Evolutionary conservation across 2,329 filamentous ascomycete genomes (phyloP), one percentile per base, ranked within the genome.

Genomic region (Microascus cirrosus): DNA sequence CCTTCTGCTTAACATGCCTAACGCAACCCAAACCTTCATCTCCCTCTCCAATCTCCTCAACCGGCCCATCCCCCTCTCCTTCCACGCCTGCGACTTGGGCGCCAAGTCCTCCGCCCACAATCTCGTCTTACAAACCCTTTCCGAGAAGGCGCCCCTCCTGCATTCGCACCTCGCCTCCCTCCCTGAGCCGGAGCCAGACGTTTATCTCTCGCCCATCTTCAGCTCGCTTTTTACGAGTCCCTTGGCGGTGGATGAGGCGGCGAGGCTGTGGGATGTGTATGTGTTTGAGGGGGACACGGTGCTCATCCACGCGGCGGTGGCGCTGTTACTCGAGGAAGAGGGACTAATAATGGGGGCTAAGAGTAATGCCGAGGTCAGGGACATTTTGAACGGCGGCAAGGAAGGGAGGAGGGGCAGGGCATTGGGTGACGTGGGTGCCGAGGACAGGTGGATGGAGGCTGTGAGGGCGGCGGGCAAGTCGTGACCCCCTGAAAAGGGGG

Each of bases 231-330:
- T 90, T 67, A 86, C 86, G 0, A 70, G 72, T 18, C 74, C 80
- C 45, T 71, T 90, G 3, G 79, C 80, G 8, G 77, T 91, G 18
- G 89, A 92, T 64, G 81, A 87, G 63, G 86, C 84, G 3, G 82
- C 84, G 1, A 75, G 90, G 2, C 71, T 94, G 13, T 93, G 88
- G 87, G 90, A 95, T 62, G 82, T 93, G 0, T 90, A 89, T 63
- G 83, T 89, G 2, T 90, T 95, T 62, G 90, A 95, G 66, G 88
- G 89, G 28, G 90, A 95, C 62, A 76, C 81, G 1, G 76, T 89
- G 1, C 73, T 92, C 0, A 80, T 93, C 7, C 76, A 88, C 0
- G 87, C 87, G 1, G 86, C 82, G 0, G 84, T 91, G 0, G 89
- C 86, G 0, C 74, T 89, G 20, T 69, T 94, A 22, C 63, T 81